These are phyloP conservation scores for Citrus mangshanensis DNA, from an alignment of 345 rosid species.

Conservation along the genomic window DNA sequence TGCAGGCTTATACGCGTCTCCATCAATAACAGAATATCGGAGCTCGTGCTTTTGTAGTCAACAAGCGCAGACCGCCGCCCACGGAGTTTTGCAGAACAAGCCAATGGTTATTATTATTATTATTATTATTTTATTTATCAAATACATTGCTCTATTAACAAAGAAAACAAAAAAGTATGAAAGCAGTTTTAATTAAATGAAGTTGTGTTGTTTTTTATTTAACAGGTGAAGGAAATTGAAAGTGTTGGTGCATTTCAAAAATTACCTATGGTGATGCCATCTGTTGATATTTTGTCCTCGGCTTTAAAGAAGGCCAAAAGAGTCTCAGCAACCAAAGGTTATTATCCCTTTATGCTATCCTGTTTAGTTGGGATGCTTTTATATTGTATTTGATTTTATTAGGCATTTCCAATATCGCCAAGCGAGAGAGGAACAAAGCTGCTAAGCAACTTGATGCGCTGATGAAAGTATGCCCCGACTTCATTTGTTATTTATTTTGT, in stretches of 20 bases:
- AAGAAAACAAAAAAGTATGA: background rate
- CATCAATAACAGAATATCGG: conserved; percentile 24
- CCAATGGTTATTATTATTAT: conserved; percentile 10
- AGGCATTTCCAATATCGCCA: conserved; percentile 94
- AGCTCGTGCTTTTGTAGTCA: conserved; percentile 39
- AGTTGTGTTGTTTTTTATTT: background rate
- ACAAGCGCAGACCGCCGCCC: conserved; percentile 50
- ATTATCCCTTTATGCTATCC: background rate
- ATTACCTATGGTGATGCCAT: conserved; percentile 94
- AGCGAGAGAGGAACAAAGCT: conserved; percentile 86
- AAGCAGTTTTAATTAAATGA: background rate
- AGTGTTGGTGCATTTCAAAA: conserved; percentile 88
- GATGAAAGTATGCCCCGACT: conserved; percentile 65
- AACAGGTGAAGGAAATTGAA: conserved; percentile 52
- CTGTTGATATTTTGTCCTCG: conserved; percentile 71
- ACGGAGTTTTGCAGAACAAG: conserved; percentile 38
- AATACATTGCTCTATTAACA: background rate
- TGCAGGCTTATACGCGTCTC: conserved; percentile 26
- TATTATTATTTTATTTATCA: background rate
- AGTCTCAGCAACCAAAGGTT: conserved; percentile 81
- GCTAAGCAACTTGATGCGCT: conserved; percentile 97
- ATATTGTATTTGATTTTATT: conserved; percentile 7
- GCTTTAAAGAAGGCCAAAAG: conserved; percentile 73
- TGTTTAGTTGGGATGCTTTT: background rate
- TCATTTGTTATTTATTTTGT: background rate